phyloP scores from a whole-genome alignment of 371 early-diverging fungal species.

The Catenaria anguillulae region DNA sequence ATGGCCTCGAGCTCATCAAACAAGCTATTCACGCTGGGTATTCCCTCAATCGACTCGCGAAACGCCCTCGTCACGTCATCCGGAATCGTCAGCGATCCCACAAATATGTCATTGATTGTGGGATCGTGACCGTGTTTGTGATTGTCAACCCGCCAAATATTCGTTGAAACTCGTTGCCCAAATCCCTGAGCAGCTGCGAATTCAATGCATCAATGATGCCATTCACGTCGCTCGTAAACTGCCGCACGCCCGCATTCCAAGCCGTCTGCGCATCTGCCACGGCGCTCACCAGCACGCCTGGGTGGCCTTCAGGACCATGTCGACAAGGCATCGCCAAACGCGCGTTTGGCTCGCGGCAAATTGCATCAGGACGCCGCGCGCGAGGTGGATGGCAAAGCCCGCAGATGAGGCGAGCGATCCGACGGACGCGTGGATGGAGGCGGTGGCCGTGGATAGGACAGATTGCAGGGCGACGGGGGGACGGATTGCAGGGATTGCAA shows the following conservation, averaged over 20 bases:
- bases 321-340: background rate
- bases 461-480: too few relatives aligned
- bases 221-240: background rate
- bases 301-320: background rate
- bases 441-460: too few relatives aligned
- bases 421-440: too few relatives aligned
- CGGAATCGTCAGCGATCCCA: background rate
- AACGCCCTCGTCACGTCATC: too few relatives aligned
- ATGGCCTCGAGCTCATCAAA: background rate
- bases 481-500: too few relatives aligned
- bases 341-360: background rate
- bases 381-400: background rate
- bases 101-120: background rate
- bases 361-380: background rate
- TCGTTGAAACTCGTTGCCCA: background rate
- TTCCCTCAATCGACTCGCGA: background rate
- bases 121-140: background rate
- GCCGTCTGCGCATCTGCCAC: background rate
- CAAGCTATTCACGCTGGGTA: background rate
- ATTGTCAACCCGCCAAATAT: background rate
- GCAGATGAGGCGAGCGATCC: too few relatives aligned
- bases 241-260: background rate
- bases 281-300: background rate
- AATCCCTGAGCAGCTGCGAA: background rate
- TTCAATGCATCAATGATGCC: background rate